phyloP scores from a whole-genome alignment of 208 protist genomes.

The Trypanosoma lewisi region DNA sequence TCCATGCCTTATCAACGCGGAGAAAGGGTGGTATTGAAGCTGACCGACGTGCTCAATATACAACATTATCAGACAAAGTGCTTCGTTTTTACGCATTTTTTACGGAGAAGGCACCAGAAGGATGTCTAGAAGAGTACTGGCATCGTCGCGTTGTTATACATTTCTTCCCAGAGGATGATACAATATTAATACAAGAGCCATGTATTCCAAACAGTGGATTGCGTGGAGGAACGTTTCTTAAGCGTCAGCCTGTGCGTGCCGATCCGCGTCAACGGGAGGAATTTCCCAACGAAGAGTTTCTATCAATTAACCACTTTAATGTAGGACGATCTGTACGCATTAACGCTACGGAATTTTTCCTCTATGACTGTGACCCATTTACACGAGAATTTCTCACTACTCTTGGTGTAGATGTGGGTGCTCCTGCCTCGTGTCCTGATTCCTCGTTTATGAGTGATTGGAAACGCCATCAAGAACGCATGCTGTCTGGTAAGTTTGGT shows the following conservation, averaged over 20 bases:
- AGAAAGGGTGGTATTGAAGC: constrained; percentile 19
- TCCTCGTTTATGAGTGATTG: constrained; percentile 74
- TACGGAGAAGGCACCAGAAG: constrained; percentile 91
- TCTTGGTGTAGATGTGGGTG: constrained; percentile 68
- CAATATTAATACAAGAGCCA: constrained; percentile 93
- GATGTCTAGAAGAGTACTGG: constrained; percentile 76
- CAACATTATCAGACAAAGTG: constrained; percentile 93
- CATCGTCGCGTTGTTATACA: constrained; percentile 90
- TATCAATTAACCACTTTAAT: constrained; percentile 90
- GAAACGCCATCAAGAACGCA: constrained; percentile 43
- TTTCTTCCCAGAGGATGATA: constrained; percentile 94
- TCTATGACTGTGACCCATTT: constrained; percentile 93
- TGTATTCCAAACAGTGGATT: constrained; percentile 93
- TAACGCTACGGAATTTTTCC: constrained; percentile 90
- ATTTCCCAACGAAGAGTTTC: constrained; percentile 81
- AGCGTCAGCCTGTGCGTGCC: constrained; percentile 82
- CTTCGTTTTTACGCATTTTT: constrained; percentile 96
- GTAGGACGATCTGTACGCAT: constrained; percentile 89
- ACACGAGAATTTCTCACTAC: constrained; percentile 89
- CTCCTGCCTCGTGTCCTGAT: constrained; percentile 53
- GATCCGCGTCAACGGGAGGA: constrained; percentile 75
- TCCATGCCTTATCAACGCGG: constrained; percentile 45
- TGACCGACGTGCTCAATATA: constrained; percentile 28
- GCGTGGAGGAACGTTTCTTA: constrained; percentile 91
- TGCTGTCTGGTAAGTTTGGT: constrained; percentile 56